phyloP scores from a whole-genome alignment of 805 yeast species.

The Zygosaccharomyces lentus region DNA sequence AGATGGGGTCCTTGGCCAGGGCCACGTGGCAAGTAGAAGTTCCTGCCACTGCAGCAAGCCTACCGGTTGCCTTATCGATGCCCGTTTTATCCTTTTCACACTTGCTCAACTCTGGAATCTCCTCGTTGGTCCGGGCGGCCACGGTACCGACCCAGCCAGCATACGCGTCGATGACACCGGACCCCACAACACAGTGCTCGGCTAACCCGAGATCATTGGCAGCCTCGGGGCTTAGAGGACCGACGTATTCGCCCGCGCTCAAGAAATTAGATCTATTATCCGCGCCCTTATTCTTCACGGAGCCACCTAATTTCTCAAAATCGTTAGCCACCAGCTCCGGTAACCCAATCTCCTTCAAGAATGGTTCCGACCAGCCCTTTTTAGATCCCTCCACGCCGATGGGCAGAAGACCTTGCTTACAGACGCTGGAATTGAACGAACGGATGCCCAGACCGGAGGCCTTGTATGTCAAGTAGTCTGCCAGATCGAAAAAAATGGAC shows the following conservation, averaged over 20 bases:
- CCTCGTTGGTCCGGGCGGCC: constrained; percentile 71
- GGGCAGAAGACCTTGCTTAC: constrained; percentile 95
- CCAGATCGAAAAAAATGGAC: constrained; percentile 84
- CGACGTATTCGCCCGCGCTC: constrained; percentile 88
- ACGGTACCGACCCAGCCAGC: constrained; percentile 99
- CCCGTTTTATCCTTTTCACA: constrained; percentile 44
- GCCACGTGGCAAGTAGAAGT: constrained; percentile 96
- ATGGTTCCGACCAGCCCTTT: constrained; percentile 87
- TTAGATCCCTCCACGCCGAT: constrained; percentile 81
- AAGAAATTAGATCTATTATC: constrained; percentile 42
- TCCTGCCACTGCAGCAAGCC: constrained; percentile 97
- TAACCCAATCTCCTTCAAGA: constrained; percentile 62
- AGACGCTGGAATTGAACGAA: constrained; percentile 84
- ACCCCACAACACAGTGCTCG: constrained; percentile 76
- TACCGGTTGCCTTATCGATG: constrained; percentile 64
- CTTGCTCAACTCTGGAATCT: constrained; percentile 48
- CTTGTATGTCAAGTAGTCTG: constrained; percentile 86
- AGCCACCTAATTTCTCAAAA: constrained; percentile 79
- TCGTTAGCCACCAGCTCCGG: constrained; percentile 74
- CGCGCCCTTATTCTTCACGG: constrained; percentile 61
- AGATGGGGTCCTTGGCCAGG: constrained; percentile 75
- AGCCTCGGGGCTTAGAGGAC: constrained; percentile 57
- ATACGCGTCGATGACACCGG: constrained; percentile 96
- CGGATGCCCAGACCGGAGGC: constrained; percentile 87
- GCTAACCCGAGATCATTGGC: constrained; percentile 84